phyloP scores from a whole-genome alignment of 495 filamentous ascomycete species.

The Echria macrotheca region DNA sequence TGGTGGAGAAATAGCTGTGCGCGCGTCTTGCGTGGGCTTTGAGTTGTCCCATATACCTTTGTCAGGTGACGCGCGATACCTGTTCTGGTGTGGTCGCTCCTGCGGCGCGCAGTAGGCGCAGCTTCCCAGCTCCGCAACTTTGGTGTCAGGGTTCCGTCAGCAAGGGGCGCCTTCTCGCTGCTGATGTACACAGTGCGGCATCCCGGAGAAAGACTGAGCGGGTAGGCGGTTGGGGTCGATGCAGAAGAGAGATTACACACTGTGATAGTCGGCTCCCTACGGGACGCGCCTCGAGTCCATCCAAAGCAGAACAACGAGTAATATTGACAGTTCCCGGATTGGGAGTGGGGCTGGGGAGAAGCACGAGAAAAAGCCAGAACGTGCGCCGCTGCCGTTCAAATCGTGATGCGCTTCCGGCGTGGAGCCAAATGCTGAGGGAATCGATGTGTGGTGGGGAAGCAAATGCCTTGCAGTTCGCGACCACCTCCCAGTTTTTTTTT shows the following conservation, averaged over 20 bases:
- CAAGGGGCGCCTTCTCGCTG: conserved; percentile 3
- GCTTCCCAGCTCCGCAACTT: not conserved
- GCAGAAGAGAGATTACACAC: conserved; percentile 3
- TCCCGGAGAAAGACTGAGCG: conserved; percentile 4
- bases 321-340: not conserved
- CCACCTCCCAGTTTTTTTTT: not conserved
- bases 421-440: no score
- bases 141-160: conserved; percentile 20
- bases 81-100: conserved; percentile 1
- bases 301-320: conserved; percentile 5
- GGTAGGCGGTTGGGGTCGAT: conserved; percentile 9
- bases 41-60: not conserved
- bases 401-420: no score
- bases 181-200: conserved; percentile 13
- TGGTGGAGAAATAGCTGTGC: conserved; percentile 1
- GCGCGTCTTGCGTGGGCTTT: not conserved
- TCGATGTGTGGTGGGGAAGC: not conserved
- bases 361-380: not conserved
- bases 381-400: no score
- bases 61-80: conserved; percentile 12
- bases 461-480: conserved; percentile 1
- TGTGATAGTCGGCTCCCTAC: conserved; percentile 1
- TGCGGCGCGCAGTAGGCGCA: conserved; percentile 3
- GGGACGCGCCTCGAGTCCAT: conserved; percentile 2
- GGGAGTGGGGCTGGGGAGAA: not conserved